phyloP scores from a whole-genome alignment of 2,329 filamentous ascomycete genomes.

The Alternaria ventricosa region DNA sequence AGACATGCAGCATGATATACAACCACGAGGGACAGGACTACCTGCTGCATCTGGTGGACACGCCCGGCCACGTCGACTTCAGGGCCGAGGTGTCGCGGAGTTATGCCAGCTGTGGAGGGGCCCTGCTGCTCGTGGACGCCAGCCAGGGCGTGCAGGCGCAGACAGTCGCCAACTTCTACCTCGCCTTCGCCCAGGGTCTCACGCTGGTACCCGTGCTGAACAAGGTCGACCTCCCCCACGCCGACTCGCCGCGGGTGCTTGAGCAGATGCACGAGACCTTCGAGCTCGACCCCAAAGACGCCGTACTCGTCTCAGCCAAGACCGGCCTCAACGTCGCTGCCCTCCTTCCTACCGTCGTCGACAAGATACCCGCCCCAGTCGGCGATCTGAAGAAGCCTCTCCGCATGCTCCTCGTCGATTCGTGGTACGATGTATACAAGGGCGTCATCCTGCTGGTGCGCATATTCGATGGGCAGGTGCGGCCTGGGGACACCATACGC shows the following conservation, averaged over 20 bases:
- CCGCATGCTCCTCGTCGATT: slow-evolving; percentile 89
- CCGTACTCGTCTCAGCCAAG: slow-evolving; percentile 86
- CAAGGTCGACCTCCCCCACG: slow-evolving; percentile 91
- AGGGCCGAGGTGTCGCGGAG: slow-evolving; percentile 93
- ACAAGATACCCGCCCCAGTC: slow-evolving; percentile 79
- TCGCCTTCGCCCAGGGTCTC: slow-evolving; percentile 91
- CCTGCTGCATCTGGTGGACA: slow-evolving; percentile 93
- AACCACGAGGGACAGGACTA: slow-evolving; percentile 86
- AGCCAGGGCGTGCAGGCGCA: slow-evolving; percentile 97
- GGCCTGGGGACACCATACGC: slow-evolving; percentile 81
- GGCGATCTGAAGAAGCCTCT: slow-evolving; percentile 77
- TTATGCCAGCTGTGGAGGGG: slow-evolving; percentile 92
- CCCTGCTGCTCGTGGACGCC: slow-evolving; percentile 90
- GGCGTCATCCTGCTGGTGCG: slow-evolving; percentile 91
- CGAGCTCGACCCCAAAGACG: slow-evolving; percentile 80
- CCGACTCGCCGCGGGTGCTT: slow-evolving; percentile 84
- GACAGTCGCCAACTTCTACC: slow-evolving; percentile 97
- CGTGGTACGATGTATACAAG: slow-evolving; percentile 97
- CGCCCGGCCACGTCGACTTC: slow-evolving; percentile 97
- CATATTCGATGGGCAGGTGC: slow-evolving; percentile 86
- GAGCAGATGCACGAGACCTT: slow-evolving; percentile 87
- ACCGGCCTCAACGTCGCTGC: slow-evolving; percentile 85
- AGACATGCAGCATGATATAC: slow-evolving; percentile 98
- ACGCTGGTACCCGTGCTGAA: slow-evolving; percentile 91
- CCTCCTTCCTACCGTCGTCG: slow-evolving; percentile 85